Percentiles rank a stretch among this genome's conserved stretches.
Evolutionary conservation across 495 filamentous ascomycete genomes (phyloP).

Genomic region (Penicillium macrosclerotiorum): DNA sequence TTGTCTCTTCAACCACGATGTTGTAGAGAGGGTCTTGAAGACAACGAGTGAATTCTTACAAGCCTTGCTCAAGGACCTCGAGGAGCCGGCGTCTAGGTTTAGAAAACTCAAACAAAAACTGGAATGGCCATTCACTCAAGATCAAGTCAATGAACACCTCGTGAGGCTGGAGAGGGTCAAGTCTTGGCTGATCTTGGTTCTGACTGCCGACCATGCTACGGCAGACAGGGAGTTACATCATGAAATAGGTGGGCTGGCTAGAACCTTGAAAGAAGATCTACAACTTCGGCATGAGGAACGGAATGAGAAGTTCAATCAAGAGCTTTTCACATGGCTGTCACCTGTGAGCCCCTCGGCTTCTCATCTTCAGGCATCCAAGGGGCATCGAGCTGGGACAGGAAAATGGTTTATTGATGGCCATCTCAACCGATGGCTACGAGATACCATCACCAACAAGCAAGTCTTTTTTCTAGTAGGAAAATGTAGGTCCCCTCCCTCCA

Average conservation of each 20-base stretch:
- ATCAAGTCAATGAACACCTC: conserved; percentile 16
- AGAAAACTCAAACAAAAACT: conserved; percentile 19
- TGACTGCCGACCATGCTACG: conserved; percentile 15
- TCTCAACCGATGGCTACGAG: conserved; percentile 10
- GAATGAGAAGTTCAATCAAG: conserved; percentile 5
- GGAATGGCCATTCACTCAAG: conserved; percentile 21
- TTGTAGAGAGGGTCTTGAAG: conserved; percentile 12
- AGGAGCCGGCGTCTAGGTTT: conserved; percentile 12
- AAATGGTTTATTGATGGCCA: conserved; percentile 18
- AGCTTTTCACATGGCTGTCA: conserved; percentile 21
- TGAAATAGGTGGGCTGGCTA: conserved; percentile 14
- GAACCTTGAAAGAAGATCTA: conserved; percentile 16
- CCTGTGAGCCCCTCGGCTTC: conserved; percentile 18
- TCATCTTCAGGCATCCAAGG: conserved; percentile 16
- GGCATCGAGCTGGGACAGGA: conserved; percentile 6
- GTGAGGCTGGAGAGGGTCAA: conserved; percentile 20
- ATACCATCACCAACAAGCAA: not conserved
- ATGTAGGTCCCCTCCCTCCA: conserved; percentile 10
- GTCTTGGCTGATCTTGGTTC: conserved; percentile 25
- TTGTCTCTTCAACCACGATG: conserved; percentile 5
- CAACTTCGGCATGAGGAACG: conserved; percentile 16
- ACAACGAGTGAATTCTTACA: conserved; percentile 18
- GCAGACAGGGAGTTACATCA: conserved; percentile 13
- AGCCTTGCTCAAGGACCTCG: conserved; percentile 12
- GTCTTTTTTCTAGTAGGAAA: conserved; percentile 20